phyloP scores from a whole-genome alignment of 108 stramenopile species.

The Fistulifera pelliculosa region DNA sequence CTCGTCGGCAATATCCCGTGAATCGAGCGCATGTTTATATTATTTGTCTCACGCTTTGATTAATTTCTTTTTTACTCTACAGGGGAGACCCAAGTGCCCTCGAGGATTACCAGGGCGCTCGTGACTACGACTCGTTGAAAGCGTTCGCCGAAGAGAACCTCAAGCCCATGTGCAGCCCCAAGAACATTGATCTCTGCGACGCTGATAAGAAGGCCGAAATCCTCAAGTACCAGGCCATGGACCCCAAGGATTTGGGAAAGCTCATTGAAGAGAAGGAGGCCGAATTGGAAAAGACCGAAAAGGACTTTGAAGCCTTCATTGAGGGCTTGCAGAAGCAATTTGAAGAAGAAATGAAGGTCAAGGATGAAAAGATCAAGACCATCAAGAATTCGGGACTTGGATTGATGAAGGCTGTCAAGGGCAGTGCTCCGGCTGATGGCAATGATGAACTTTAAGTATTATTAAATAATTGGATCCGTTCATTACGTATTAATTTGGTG shows the following conservation, averaged over 20 bases:
- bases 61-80: no score
- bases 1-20: no score
- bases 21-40: no score
- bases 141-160: conserved; percentile 67
- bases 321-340: conserved; percentile 58
- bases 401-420: conserved; percentile 84
- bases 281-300: conserved; percentile 46
- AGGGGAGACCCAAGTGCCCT: conserved; percentile 47
- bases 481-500: no score
- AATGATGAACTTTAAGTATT: conserved; percentile 57
- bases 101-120: conserved; percentile 68
- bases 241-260: conserved; percentile 31
- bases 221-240: conserved; percentile 47
- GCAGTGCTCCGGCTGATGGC: conserved; percentile 26
- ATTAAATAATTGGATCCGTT: no score
- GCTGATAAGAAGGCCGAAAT: conserved; percentile 46
- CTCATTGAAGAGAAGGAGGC: conserved; percentile 50
- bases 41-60: no score
- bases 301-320: conserved; percentile 46
- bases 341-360: conserved; percentile 41
- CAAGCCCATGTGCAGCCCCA: conserved; percentile 58
- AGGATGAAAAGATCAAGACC: conserved; percentile 61
- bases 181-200: conserved; percentile 62
- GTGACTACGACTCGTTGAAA: conserved; percentile 42
- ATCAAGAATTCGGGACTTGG: conserved; percentile 81